phyloP scores from a whole-genome alignment of 2,329 filamentous ascomycete species.

The Sporothrix phasma region DNA sequence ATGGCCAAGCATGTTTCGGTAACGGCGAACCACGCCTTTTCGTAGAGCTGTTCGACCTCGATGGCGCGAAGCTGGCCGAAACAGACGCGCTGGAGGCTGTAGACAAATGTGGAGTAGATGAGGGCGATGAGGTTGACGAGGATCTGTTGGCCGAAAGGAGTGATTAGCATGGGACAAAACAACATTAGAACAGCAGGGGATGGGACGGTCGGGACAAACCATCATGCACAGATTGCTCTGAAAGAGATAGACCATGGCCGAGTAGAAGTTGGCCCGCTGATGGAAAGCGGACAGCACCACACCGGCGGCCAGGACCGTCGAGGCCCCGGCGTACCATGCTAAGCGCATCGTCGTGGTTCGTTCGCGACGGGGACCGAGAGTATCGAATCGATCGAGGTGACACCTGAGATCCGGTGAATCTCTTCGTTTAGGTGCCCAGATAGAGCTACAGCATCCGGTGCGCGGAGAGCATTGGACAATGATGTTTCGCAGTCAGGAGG shows the following conservation, averaged over 20 bases:
- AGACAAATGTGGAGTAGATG: slow-evolving; percentile 68
- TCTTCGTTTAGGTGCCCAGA: slow-evolving; percentile 4
- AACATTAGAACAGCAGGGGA: not conserved
- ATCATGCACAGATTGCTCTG: slow-evolving; percentile 94
- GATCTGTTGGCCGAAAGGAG: slow-evolving; percentile 45
- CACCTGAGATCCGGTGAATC: not conserved
- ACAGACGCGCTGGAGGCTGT: slow-evolving; percentile 78
- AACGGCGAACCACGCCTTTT: slow-evolving; percentile 96
- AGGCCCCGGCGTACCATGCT: slow-evolving; percentile 56
- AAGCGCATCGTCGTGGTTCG: slow-evolving; percentile 41
- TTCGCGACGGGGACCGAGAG: not conserved
- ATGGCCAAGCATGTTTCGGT: slow-evolving; percentile 95
- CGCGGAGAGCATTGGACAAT: slow-evolving; percentile 8
- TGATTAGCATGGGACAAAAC: not conserved
- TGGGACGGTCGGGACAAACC: slow-evolving; percentile 39
- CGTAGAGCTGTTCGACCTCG: slow-evolving; percentile 94
- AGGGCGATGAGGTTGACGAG: slow-evolving; percentile 85
- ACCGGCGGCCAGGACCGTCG: slow-evolving; percentile 70
- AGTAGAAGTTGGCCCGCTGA: slow-evolving; percentile 96
- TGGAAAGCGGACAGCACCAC: slow-evolving; percentile 87
- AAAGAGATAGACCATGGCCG: slow-evolving; percentile 89
- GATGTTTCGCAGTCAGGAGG: not conserved
- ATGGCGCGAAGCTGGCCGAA: slow-evolving; percentile 85
- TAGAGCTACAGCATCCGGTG: not conserved
- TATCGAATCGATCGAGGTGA: not conserved